These are phyloP conservation scores for Eimeria necatrix DNA, from an alignment of 169 alveolate genomes.

Conservation along the genomic window DNA sequence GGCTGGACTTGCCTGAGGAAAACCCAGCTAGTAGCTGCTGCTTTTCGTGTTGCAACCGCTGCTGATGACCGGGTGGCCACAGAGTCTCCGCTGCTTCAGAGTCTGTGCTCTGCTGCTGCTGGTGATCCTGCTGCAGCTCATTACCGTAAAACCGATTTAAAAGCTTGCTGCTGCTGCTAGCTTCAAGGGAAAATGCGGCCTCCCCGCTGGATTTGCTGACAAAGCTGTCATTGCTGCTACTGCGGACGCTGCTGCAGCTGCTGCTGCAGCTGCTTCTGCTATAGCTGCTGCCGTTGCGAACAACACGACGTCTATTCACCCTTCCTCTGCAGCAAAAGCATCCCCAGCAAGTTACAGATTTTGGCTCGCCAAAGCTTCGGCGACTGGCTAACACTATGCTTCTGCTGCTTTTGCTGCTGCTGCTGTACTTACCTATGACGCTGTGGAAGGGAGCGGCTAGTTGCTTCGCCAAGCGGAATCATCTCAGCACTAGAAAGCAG, in stretches of 20 bases:
- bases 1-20: background rate
- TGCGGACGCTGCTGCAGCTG: conserved; percentile 17
- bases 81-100: background rate
- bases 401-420: conserved; percentile 18
- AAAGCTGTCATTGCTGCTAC: conserved; percentile 35
- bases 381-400: background rate
- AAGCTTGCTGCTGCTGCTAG: conserved; percentile 30
- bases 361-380: background rate
- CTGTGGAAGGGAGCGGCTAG: conserved; percentile 41
- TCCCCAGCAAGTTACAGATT: background rate
- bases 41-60: background rate
- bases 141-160: background rate
- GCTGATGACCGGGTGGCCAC: background rate
- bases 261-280: conserved; percentile 56
- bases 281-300: background rate
- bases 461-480: conserved; percentile 6
- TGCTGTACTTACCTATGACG: background rate
- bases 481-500: conserved; percentile 29
- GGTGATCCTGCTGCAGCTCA: conserved; percentile 5
- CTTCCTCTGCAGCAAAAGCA: background rate
- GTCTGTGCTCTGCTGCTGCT: conserved; percentile 40
- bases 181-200: background rate
- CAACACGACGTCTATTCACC: background rate
- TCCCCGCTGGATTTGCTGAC: background rate
- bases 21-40: background rate